Percentiles rank a stretch among this genome's conserved stretches.
phyloP scores from a whole-genome alignment of 495 filamentous ascomycete genomes.

The Aspergillus haitiensis region DNA sequence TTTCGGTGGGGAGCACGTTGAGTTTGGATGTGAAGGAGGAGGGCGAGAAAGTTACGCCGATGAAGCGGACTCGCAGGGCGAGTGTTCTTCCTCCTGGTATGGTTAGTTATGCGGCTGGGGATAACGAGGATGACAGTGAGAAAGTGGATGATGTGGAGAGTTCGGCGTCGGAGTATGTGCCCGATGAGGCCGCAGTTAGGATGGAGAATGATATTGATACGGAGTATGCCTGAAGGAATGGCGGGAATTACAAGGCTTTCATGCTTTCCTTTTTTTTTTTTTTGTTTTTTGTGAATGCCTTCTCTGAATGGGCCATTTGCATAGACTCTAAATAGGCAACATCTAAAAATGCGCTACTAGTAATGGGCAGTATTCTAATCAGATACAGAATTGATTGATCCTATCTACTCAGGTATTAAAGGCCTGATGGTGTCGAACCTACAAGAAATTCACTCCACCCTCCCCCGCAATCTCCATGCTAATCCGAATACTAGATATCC shows the following conservation, averaged over 20 bases:
- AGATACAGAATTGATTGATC: too few relatives aligned
- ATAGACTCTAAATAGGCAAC: too few relatives aligned
- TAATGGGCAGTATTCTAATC: too few relatives aligned
- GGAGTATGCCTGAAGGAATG: not conserved
- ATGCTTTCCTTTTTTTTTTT: not conserved
- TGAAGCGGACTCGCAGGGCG: slow-evolving; percentile 19
- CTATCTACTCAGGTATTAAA: too few relatives aligned
- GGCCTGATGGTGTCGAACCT: too few relatives aligned
- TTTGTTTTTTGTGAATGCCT: too few relatives aligned
- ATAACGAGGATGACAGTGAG: slow-evolving; percentile 16
- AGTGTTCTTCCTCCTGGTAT: slow-evolving; percentile 15
- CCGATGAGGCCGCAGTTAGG: slow-evolving; percentile 15
- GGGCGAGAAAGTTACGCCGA: not conserved
- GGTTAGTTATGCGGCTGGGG: slow-evolving; percentile 12
- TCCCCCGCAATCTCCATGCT: too few relatives aligned
- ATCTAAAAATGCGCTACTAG: too few relatives aligned
- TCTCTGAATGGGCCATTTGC: too few relatives aligned
- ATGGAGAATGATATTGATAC: slow-evolving; percentile 8
- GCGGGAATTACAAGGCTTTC: not conserved
- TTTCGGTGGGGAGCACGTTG: not conserved
- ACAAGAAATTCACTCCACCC: too few relatives aligned
- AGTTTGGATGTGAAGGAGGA: not conserved
- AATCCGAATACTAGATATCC: too few relatives aligned
- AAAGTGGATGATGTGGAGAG: slow-evolving; percentile 14
- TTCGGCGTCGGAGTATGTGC: slow-evolving; percentile 22